These are phyloP conservation scores for Lupinus albus DNA, from an alignment of 306 rosid genomes.

Conservation along the genomic window DNA sequence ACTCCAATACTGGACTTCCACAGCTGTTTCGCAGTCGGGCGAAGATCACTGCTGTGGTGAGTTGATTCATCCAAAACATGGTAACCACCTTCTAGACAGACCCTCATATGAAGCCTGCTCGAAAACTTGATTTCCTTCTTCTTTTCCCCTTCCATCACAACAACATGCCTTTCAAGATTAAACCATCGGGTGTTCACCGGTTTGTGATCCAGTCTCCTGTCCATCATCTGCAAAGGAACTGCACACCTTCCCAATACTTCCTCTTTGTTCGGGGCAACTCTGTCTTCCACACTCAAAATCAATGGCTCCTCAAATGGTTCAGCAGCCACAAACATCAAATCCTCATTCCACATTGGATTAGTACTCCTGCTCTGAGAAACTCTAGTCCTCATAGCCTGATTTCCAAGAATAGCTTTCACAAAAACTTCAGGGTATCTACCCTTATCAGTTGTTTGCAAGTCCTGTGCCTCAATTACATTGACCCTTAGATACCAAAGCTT, in stretches of 20 bases:
- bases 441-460: slow-evolving; percentile 70
- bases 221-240: slow-evolving; percentile 61
- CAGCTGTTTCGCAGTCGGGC: slow-evolving; percentile 83
- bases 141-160: slow-evolving; percentile 82
- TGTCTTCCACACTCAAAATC: slow-evolving; percentile 85
- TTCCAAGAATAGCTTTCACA: slow-evolving; percentile 82
- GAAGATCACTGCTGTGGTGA: slow-evolving; percentile 96
- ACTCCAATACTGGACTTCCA: slow-evolving; percentile 93
- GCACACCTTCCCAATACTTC: slow-evolving; percentile 76
- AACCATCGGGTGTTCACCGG: slow-evolving; percentile 81
- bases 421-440: slow-evolving; percentile 87
- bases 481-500: slow-evolving; percentile 99
- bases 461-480: slow-evolving; percentile 95
- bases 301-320: slow-evolving; percentile 91
- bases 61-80: slow-evolving; percentile 96
- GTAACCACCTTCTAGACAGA: slow-evolving; percentile 94
- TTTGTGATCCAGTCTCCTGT: slow-evolving; percentile 79
- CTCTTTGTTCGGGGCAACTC: slow-evolving; percentile 87
- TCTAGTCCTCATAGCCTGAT: slow-evolving; percentile 76
- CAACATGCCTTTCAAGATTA: slow-evolving; percentile 69
- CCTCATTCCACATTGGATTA: slow-evolving; percentile 98
- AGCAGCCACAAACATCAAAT: slow-evolving; percentile 91
- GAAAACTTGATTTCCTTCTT: slow-evolving; percentile 90
- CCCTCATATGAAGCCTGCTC: slow-evolving; percentile 86
- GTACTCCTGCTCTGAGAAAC: slow-evolving; percentile 70